Evolutionary conservation across 2,329 filamentous ascomycete genomes (phyloP).

Genomic region (Calonectria pauciramosa): DNA sequence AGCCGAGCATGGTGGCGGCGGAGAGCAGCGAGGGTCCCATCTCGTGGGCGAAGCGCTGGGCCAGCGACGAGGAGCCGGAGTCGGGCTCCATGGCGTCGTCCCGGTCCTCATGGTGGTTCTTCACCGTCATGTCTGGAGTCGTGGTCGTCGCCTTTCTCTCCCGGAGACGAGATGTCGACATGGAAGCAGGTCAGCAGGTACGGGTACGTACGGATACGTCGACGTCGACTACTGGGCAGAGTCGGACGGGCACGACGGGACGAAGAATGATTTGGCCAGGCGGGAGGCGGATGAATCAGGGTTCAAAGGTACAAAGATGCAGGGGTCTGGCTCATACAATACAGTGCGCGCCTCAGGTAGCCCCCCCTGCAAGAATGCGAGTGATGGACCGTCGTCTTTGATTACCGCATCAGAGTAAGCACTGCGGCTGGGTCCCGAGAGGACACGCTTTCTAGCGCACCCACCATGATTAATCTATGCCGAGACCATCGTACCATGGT

Average conservation of each 20-base stretch:
- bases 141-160: constrained; percentile 34
- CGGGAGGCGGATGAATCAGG: not conserved
- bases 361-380: not conserved
- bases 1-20: constrained; percentile 76
- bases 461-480: not conserved
- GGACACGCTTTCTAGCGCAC: constrained; percentile 19
- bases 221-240: not conserved
- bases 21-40: constrained; percentile 61
- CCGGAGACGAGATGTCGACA: constrained; percentile 24
- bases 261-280: not conserved
- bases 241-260: not conserved
- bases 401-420: not conserved
- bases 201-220: not conserved
- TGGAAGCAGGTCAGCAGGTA: constrained; percentile 9
- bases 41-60: constrained; percentile 41
- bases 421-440: constrained; percentile 23
- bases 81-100: constrained; percentile 31
- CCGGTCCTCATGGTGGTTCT: constrained; percentile 18
- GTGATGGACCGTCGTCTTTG: not conserved
- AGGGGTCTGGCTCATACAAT: not conserved
- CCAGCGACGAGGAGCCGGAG: constrained; percentile 30
- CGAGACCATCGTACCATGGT: constrained; percentile 3
- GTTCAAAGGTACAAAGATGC: constrained; percentile 8
- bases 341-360: constrained; percentile 3
- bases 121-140: constrained; percentile 39